Conservation (phyloP, 1,284 basidiomycete species). For the Irpex sp. region DNA sequence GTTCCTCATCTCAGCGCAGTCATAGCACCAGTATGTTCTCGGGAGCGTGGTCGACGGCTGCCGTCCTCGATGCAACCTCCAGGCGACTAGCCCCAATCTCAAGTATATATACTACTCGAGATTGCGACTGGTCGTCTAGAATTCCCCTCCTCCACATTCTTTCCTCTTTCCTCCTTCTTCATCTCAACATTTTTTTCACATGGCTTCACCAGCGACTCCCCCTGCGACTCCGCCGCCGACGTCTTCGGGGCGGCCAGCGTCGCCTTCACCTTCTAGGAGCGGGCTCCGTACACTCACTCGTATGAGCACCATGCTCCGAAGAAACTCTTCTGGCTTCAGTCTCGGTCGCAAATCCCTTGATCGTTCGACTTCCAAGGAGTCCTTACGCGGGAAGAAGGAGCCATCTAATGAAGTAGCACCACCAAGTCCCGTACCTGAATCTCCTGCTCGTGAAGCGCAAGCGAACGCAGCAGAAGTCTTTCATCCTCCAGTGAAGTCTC, state of each 20-base stretch:
- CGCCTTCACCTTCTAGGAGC: constrained; percentile 21
- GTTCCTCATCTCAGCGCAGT: constrained; percentile 20
- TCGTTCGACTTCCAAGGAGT: constrained; percentile 26
- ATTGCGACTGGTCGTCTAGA: constrained; percentile 6
- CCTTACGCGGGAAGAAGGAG: constrained; percentile 21
- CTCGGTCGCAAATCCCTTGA: constrained; percentile 29
- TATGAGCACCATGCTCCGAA: constrained; percentile 43
- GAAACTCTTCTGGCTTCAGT: constrained; percentile 45
- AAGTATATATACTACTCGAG: constrained; percentile 20
- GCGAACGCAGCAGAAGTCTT: constrained; percentile 9
- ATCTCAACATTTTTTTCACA: constrained; percentile 11
- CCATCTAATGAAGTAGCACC: constrained; percentile 1
- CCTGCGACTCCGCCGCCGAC: constrained; percentile 13
- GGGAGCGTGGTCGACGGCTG: constrained; percentile 20
- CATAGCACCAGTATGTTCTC: constrained; percentile 12
- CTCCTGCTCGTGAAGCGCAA: constrained; percentile 23
- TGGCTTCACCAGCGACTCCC: constrained; percentile 18
- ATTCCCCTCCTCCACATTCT: not conserved
- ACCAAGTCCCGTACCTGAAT: constrained; percentile 15
- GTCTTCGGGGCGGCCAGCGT: constrained; percentile 9
- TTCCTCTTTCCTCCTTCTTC: constrained; percentile 1
- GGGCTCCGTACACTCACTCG: constrained; percentile 27
- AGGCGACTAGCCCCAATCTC: constrained; percentile 18
- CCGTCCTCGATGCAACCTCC: constrained; percentile 27
- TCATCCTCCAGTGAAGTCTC: constrained; percentile 15